These are phyloP conservation scores for Colletotrichum tropicale DNA, from an alignment of 2,329 filamentous ascomycete species.

Conservation along the genomic window DNA sequence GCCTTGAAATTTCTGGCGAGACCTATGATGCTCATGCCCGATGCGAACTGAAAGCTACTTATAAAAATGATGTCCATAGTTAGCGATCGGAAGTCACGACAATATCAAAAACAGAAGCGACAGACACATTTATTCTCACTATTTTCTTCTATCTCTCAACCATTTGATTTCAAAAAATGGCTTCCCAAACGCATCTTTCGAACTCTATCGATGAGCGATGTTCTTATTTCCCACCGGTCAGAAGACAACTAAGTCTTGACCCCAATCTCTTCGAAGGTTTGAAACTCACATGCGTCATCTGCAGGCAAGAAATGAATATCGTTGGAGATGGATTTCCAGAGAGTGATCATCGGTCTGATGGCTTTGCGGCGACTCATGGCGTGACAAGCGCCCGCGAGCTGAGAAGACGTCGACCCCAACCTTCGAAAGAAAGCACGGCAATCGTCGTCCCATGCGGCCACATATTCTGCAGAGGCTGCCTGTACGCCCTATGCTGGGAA, in stretches of 20 bases:
- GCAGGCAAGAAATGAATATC: neutral
- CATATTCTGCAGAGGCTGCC: neutral
- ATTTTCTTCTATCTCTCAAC: neutral
- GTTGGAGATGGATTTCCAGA: neutral
- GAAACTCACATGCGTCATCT: neutral
- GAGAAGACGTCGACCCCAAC: neutral
- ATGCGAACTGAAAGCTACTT: neutral
- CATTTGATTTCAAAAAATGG: neutral
- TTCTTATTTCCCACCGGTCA: neutral
- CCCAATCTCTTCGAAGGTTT: neutral
- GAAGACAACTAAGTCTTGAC: neutral
- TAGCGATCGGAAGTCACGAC: neutral
- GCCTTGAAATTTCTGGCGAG: neutral
- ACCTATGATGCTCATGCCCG: rapidly evolving
- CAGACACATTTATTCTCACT: neutral
- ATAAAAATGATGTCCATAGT: neutral
- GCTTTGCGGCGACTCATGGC: neutral
- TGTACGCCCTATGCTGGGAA: neutral
- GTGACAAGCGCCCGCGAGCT: neutral
- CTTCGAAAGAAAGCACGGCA: neutral
- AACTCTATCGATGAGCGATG: neutral
- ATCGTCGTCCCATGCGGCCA: neutral
- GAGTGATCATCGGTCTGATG: neutral
- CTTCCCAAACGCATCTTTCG: neutral
- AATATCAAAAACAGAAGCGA: neutral